A percentile compares a stretch with the other conserved stretches of the same genome.
Evolutionary conservation across 768 basidiomycete genomes (phyloP).

Genomic region (Pleurotus djamor): DNA sequence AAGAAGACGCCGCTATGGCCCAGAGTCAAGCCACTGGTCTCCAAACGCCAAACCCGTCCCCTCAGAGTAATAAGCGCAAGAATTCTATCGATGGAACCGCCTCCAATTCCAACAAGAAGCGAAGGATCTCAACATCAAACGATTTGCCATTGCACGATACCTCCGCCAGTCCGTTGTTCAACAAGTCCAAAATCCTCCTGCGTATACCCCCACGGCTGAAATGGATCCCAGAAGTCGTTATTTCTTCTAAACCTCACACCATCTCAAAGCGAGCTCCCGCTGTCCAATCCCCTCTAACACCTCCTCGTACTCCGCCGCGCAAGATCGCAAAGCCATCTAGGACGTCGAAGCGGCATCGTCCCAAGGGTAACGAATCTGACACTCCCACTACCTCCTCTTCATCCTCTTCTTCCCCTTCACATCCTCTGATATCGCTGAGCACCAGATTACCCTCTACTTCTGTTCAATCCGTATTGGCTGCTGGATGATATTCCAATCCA

Average conservation of each 20-base stretch:
- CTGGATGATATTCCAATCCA: too few relatives aligned
- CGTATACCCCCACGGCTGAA: slow-evolving; percentile 1
- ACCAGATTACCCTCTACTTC: background rate
- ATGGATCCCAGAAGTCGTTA: background rate
- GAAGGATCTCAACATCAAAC: background rate
- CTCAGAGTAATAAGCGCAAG: slow-evolving; percentile 3
- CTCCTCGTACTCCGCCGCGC: background rate
- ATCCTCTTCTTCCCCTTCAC: background rate
- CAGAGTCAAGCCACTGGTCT: slow-evolving; percentile 3
- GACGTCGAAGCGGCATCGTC: too few relatives aligned
- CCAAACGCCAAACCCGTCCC: background rate
- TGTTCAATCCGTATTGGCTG: too few relatives aligned
- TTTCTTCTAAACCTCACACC: background rate
- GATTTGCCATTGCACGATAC: background rate
- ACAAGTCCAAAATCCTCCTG: background rate
- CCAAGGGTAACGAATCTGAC: too few relatives aligned
- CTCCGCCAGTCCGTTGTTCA: background rate
- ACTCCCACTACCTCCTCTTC: too few relatives aligned
- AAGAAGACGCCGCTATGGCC: slow-evolving; percentile 37
- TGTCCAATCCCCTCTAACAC: background rate
- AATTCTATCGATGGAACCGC: background rate
- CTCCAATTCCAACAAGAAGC: background rate
- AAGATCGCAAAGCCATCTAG: background rate
- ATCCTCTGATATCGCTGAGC: background rate
- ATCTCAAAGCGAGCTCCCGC: background rate